Percentiles rank a stretch among this genome's conserved stretches.
Evolutionary conservation across 805 yeast species (phyloP).

Genomic region (Scheffersomyces coipomensis): DNA sequence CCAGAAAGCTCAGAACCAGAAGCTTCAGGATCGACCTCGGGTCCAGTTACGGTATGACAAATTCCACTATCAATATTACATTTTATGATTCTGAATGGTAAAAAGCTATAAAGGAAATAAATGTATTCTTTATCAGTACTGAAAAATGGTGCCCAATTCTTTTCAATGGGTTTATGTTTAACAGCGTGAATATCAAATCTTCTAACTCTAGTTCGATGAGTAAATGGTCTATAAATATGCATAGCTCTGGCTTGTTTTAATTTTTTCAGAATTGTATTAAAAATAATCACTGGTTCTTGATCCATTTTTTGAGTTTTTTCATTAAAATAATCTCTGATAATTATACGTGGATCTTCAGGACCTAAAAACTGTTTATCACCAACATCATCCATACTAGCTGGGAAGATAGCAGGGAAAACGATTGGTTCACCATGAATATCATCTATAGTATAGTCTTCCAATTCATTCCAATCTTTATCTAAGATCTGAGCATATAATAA

Average conservation of each 20-base stretch:
- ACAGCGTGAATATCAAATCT: neutral
- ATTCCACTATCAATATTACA: slow-evolving; percentile 16
- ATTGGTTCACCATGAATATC: slow-evolving; percentile 5
- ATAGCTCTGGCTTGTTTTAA: slow-evolving; percentile 18
- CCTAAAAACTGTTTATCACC: slow-evolving; percentile 9
- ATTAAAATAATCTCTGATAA: slow-evolving; percentile 9
- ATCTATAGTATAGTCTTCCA: slow-evolving; percentile 11
- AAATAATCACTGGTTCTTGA: slow-evolving; percentile 21
- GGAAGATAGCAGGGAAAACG: slow-evolving; percentile 9
- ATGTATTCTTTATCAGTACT: slow-evolving; percentile 26
- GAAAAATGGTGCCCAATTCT: slow-evolving; percentile 43
- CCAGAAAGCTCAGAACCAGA: neutral
- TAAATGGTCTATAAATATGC: slow-evolving; percentile 19
- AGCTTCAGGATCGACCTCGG: too few relatives aligned
- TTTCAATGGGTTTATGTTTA: slow-evolving; percentile 14
- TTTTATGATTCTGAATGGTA: slow-evolving; percentile 13
- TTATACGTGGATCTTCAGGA: slow-evolving; percentile 17
- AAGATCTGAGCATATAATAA: slow-evolving; percentile 42
- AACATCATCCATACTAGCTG: slow-evolving; percentile 7
- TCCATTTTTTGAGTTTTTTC: slow-evolving; percentile 5
- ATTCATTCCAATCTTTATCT: slow-evolving; percentile 45
- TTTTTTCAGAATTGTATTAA: slow-evolving; percentile 14
- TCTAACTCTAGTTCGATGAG: slow-evolving; percentile 1
- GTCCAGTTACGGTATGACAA: slow-evolving; percentile 5
- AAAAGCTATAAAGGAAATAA: slow-evolving; percentile 32